Evolutionary conservation across 2,329 filamentous ascomycete genomes (phyloP), one percentile per base, ranked within the genome.

Genomic region (Trichoderma sp.): DNA sequence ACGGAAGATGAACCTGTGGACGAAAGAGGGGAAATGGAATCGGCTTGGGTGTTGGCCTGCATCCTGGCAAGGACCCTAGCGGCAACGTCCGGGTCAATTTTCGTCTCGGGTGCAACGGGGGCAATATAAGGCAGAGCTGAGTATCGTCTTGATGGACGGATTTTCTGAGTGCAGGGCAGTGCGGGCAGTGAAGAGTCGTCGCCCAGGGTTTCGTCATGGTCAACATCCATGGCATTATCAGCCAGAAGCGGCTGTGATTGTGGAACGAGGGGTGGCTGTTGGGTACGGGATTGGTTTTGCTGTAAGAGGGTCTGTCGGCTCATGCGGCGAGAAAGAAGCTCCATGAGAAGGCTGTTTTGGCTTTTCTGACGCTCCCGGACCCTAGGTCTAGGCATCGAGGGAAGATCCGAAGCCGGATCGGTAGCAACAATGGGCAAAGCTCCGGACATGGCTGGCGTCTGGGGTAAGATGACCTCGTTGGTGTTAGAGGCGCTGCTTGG

Each of bases 271-370:
- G 66, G 35, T 45, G 56, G 68, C 24, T 74, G 71, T 18, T 27
- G 29, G 33, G 35, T 63, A 9, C 45, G 35, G n/a, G 45, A 60
- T 35, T 75, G 67, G 33, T 65, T 35, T 59, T 76, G 71, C 31
- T 71, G 66, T 27, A 66, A 33, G 12, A 76, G 73, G 16, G 59
- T 66, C 27, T 76, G 75, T 65, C 71, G 65, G 33, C 72, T 71
- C 59, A 76, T 60, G 24, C 73, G 73, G 21, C 75, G 72, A 27
- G 73, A 71, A 9, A 76, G 75, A 24, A 71, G n/a, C 21, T 76
- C 75, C 60, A 76, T 72, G 45, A 60, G 67, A n/a, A 66, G 63
- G 53, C 50, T 31, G 56, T 50, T 62, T 16, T 41, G 66, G 31
- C 21, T 60, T 29, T 63, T 31, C 1, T 50, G 45, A 16, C 74